Base-by-base conservation (phyloP, 208 protist genomes). In the Lotmaria passim region DNA sequence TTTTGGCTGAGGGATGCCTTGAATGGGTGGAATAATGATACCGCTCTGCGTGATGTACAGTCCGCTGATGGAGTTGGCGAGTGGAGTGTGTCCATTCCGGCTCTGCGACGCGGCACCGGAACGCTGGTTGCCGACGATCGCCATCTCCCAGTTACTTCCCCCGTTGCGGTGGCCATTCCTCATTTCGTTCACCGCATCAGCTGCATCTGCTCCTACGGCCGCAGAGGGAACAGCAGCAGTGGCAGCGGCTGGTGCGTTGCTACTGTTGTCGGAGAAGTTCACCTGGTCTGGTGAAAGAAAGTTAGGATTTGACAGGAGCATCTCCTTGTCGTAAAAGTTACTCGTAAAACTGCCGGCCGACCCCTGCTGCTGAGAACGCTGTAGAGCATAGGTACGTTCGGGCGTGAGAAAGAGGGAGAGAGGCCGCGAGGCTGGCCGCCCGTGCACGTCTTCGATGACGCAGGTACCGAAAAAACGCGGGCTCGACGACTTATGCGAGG, bases 371-470 rank as follows among this genome's bases (percentile, higher is more conserved):
- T 11, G 19, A 14, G 8, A 6, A 14, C 24, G 21, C 19, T 43
- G 43, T n/a, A 34, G 44, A 2, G 56, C 44, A 0, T n/a, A 2
- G 21, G 14, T 36, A 1, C 52, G 69, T 34, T 69, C 60, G 1
- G 43, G 58, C 0, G 60, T 57, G 10, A 30, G 3, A 26, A 44
- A 68, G 0, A 51, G 50, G 14, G 50, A 68, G 15, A 68, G 39
- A 11, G 52, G 43, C 7, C 31, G 44, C 1, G 69, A 47, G 0
- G 61, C 69, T 3, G 60, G 61, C 15, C 12, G 30, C 28, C 69
- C 34, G 53, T 68, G 44, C 0, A 68, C 4, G 31, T 75, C 59
- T 34, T 75, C 61, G 4, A 51, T 61, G 8, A 69, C n/a, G 61
- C 50, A 57, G 36, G 47, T 34, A 19, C 33, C 24, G 62, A 57